phyloP scores from a whole-genome alignment of 1,284 basidiomycete species.

The Abortiporus biennis region DNA sequence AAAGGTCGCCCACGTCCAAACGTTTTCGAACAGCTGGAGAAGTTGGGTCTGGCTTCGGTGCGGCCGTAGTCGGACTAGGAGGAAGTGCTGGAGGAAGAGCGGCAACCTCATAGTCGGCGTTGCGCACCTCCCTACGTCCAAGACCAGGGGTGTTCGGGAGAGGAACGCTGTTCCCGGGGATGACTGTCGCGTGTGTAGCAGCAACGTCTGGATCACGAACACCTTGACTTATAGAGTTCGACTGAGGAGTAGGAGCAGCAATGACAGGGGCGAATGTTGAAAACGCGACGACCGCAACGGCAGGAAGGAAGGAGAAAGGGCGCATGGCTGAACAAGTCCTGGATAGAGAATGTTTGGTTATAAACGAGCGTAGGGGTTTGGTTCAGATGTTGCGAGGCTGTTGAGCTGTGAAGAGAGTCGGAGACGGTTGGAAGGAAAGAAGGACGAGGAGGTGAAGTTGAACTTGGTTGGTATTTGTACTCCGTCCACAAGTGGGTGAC shows the following conservation, averaged over 20 bases:
- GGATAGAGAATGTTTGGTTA: constrained; percentile 3
- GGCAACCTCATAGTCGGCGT: background rate
- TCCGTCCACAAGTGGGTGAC: background rate
- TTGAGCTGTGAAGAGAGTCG: constrained; percentile 6
- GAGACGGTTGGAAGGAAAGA: constrained; percentile 7
- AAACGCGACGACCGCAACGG: constrained; percentile 7
- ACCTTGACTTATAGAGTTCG: no score
- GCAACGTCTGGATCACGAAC: constrained; percentile 3
- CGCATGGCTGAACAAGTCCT: no score
- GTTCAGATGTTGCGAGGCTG: constrained; percentile 8
- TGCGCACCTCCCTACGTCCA: background rate
- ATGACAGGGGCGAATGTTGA: constrained; percentile 9
- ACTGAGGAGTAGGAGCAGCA: constrained; percentile 14
- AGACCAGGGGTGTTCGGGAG: background rate
- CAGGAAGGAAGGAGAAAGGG: constrained; percentile 10
- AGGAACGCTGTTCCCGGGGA: constrained; percentile 13
- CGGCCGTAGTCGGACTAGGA: constrained; percentile 2
- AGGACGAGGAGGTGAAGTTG: constrained; percentile 11
- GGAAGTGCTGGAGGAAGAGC: background rate
- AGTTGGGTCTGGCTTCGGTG: no score
- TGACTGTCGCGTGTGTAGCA: constrained; percentile 11
- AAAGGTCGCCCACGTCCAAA: no score
- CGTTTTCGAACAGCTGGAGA: no score
- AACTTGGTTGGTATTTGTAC: background rate
- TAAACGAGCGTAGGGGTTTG: constrained; percentile 13